These are phyloP conservation scores for Sclerotinia subarctica DNA, from an alignment of 2,329 filamentous ascomycete genomes.

Conservation along the genomic window DNA sequence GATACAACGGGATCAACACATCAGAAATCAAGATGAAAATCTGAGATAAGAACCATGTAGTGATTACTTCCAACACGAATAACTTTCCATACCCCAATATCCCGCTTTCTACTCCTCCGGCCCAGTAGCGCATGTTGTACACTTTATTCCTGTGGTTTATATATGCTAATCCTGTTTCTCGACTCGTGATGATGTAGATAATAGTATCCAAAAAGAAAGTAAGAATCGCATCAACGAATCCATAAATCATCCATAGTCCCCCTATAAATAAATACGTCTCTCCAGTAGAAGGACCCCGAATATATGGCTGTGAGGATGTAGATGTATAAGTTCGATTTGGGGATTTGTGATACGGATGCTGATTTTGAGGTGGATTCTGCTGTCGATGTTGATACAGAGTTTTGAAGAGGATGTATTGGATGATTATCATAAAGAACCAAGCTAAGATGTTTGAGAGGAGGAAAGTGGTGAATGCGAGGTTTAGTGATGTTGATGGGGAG, in stretches of 20 bases:
- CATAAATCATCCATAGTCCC: conserved; percentile 1
- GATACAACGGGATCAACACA: not conserved
- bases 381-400: not conserved
- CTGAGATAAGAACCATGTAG: conserved; percentile 13
- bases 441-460: not conserved
- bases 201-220: not conserved
- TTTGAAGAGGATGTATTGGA: conserved; percentile 12
- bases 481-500: not conserved
- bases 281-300: not conserved
- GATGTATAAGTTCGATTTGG: not conserved
- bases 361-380: not conserved
- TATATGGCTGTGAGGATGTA: not conserved
- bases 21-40: not conserved
- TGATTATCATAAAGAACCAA: conserved; percentile 6
- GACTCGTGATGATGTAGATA: not conserved
- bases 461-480: conserved; percentile 5
- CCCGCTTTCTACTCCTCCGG: not conserved
- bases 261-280: not conserved
- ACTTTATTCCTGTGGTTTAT: not conserved
- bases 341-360: not conserved
- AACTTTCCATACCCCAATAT: not conserved
- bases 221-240: not conserved
- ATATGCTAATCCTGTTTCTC: not conserved
- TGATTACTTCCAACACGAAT: not conserved
- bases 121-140: conserved; percentile 11